Base-by-base conservation (phyloP, 306 rosid species). In the Psophocarpus tetragonolobus region DNA sequence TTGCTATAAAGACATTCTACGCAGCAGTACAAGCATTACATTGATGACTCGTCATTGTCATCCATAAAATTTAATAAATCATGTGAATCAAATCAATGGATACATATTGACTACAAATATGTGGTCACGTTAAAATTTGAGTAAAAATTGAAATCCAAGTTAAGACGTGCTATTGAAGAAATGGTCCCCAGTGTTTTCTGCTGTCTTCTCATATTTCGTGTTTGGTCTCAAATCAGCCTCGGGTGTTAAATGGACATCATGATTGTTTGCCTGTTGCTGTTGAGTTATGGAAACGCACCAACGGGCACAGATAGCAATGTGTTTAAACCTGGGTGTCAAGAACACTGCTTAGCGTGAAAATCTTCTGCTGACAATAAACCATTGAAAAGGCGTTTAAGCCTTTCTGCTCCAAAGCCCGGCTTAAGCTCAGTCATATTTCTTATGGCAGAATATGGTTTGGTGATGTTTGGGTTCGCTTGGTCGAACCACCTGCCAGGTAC, bases 351-450 rank as follows among this genome's bases (percentile, higher is more conserved):
- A 3, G 71, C 51, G 54, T 68, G 73, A 76, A 86, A 83, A 58
- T 80, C 80, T 81, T 76, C 75, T 15, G 85, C 58, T 60, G 89
- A 80, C 47, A 86, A 80, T 30, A 86, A 86, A 51, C 81, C 81
- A 35, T 76, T 73, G 73, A 86, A 83, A 8, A 86, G 85, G 48
- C 70, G 78, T 67, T 76, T 80, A 27, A 86, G 83, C 68, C 89
- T 80, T 66, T 72, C 72, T 27, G 89, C 89, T 0, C 89, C 89
- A 20, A 81, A 81, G 39, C 89, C 89, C 0, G 89, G 89, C 73
- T 68, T 66, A 35, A 86, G 87, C 41, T 67, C 83, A 12, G 89
- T 86, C 48, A 68, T 73, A 68, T 86, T 86, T 71, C 69, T 76
- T 41, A 83, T 29, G 27, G 9, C 57, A 80, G 79, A 72, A 73